These are phyloP conservation scores for Melaleuca quinquenervia DNA, from an alignment of 345 rosid species.

Conservation along the genomic window DNA sequence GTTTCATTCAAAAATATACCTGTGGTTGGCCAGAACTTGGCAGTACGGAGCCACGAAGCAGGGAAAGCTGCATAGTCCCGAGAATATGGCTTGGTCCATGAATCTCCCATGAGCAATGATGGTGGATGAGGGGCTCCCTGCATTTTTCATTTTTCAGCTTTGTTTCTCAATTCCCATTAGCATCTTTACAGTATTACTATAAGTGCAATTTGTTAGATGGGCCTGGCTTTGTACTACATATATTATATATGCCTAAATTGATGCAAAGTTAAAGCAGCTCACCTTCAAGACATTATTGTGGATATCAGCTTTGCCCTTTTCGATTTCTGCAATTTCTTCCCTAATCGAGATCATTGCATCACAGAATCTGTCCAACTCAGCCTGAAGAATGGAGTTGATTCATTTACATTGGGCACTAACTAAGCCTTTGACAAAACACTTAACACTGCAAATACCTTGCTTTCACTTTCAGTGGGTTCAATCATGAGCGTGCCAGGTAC, in stretches of 20 bases:
- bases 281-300: conserved; percentile 95
- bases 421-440: background rate
- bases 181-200: background rate
- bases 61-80: conserved; percentile 95
- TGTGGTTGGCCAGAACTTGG: conserved; percentile 96
- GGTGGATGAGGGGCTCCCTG: conserved; percentile 99
- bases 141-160: conserved; percentile 4
- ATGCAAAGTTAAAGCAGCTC: background rate
- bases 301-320: conserved; percentile 88
- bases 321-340: conserved; percentile 93
- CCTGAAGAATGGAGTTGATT: conserved; percentile 35
- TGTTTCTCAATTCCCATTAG: background rate
- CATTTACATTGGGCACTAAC: background rate
- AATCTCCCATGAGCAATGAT: conserved; percentile 91
- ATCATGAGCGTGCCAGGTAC: conserved; percentile 99
- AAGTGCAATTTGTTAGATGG: background rate
- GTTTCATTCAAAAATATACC: conserved; percentile 14
- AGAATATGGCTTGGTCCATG: conserved; percentile 88
- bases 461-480: conserved; percentile 99
- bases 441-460: conserved; percentile 50
- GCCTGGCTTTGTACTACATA: background rate
- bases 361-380: conserved; percentile 90
- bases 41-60: conserved; percentile 86
- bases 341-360: conserved; percentile 94
- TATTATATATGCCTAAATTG: background rate